phyloP scores from a whole-genome alignment of 768 basidiomycete genomes.

The Dacryopinax primogenitus region DNA sequence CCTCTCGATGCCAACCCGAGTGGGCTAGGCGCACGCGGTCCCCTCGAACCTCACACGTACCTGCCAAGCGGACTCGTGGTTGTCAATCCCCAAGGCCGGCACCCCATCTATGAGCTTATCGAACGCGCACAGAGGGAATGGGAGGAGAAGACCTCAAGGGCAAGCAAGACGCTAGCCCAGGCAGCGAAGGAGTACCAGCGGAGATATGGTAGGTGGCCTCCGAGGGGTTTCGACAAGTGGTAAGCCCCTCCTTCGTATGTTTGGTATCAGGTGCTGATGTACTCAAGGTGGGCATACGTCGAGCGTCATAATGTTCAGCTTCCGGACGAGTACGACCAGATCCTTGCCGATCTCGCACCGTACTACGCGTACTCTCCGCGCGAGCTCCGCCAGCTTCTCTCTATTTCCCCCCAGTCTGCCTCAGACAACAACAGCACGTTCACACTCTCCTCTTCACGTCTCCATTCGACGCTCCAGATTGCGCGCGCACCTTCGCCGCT shows the following conservation, averaged over 20 bases:
- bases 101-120: slow-evolving; percentile 39
- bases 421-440: slow-evolving; percentile 20
- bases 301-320: slow-evolving; percentile 35
- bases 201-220: slow-evolving; percentile 29
- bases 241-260: slow-evolving; percentile 14
- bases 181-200: slow-evolving; percentile 32
- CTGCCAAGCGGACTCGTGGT: slow-evolving; percentile 28
- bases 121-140: slow-evolving; percentile 30
- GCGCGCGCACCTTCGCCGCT: slow-evolving; percentile 16
- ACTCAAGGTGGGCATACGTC: slow-evolving; percentile 37
- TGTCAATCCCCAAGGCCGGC: slow-evolving; percentile 29
- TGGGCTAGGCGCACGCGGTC: neutral
- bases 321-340: slow-evolving; percentile 45
- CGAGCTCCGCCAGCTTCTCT: slow-evolving; percentile 16
- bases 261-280: neutral
- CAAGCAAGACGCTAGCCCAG: slow-evolving; percentile 29
- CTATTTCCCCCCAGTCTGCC: slow-evolving; percentile 12
- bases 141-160: slow-evolving; percentile 26
- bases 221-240: slow-evolving; percentile 38
- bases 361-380: slow-evolving; percentile 27
- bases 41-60: slow-evolving; percentile 19
- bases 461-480: neutral
- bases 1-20: neutral
- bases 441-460: slow-evolving; percentile 11
- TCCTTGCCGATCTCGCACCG: slow-evolving; percentile 33